These are phyloP conservation scores for Cornus suecica DNA, from an alignment of 148 eudicot species.

Conservation along the genomic window DNA sequence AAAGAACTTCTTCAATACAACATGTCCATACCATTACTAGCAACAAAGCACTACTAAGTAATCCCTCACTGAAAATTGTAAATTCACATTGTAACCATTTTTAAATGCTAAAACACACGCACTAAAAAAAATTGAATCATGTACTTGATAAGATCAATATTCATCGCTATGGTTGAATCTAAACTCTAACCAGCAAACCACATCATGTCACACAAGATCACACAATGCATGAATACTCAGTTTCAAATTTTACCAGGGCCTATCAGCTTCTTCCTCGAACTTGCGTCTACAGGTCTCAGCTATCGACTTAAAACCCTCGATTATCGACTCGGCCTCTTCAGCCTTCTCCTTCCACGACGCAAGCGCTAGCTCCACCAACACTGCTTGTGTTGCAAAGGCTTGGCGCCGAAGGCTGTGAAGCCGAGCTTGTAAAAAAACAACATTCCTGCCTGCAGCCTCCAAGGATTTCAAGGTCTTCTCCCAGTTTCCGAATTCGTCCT, in stretches of 20 bases:
- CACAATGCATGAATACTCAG: too few relatives aligned
- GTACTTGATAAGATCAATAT: too few relatives aligned
- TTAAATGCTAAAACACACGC: too few relatives aligned
- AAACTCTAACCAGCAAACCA: too few relatives aligned
- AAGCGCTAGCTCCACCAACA: slow-evolving; percentile 33
- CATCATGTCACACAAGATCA: too few relatives aligned
- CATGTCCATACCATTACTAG: too few relatives aligned
- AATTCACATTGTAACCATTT: too few relatives aligned
- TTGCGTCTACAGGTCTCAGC: slow-evolving; percentile 34
- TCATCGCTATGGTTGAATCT: too few relatives aligned
- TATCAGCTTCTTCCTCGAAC: slow-evolving; percentile 46
- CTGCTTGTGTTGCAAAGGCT: slow-evolving; percentile 35
- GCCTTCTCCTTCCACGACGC: slow-evolving; percentile 34
- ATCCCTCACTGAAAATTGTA: too few relatives aligned
- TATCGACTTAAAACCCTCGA: slow-evolving; percentile 32
- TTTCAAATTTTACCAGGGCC: slow-evolving; percentile 52
- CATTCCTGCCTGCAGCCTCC: slow-evolving; percentile 51
- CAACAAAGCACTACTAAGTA: too few relatives aligned
- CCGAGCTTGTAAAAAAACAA: slow-evolving; percentile 41
- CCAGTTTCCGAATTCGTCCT: slow-evolving; percentile 38
- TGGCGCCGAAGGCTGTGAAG: slow-evolving; percentile 26
- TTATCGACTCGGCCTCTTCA: slow-evolving; percentile 23
- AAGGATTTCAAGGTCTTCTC: slow-evolving; percentile 42
- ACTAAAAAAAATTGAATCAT: too few relatives aligned
- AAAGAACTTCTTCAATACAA: too few relatives aligned